Evolutionary conservation across 345 rosid species (phyloP).

Genomic region (Rhizophora apiculata): DNA sequence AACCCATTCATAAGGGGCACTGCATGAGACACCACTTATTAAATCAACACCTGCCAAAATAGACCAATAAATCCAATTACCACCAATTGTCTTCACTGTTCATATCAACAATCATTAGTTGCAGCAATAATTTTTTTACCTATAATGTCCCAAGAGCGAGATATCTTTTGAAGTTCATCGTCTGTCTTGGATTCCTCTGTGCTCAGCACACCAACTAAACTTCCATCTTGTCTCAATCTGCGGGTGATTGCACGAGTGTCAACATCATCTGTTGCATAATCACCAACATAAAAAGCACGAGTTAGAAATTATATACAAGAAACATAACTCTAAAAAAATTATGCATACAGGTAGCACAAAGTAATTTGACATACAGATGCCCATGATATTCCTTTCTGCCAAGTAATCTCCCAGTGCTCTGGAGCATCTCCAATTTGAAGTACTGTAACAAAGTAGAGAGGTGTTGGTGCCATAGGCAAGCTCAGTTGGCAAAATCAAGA

Average conservation of each 20-base stretch:
- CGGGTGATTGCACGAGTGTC: slow-evolving; percentile 97
- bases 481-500: neutral
- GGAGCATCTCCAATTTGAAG: slow-evolving; percentile 91
- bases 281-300: slow-evolving; percentile 9
- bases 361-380: slow-evolving; percentile 55
- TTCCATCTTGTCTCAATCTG: slow-evolving; percentile 91
- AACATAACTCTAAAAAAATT: neutral
- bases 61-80: slow-evolving; percentile 10
- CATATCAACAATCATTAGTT: neutral
- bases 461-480: neutral
- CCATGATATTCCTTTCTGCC: slow-evolving; percentile 89
- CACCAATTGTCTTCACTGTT: neutral
- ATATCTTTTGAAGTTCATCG: slow-evolving; percentile 74
- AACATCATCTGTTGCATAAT: slow-evolving; percentile 62
- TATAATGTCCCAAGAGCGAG: slow-evolving; percentile 90
- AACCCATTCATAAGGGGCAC: slow-evolving; percentile 77
- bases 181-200: slow-evolving; percentile 75
- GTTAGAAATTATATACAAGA: neutral
- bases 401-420: slow-evolving; percentile 76
- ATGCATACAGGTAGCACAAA: neutral
- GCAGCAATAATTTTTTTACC: slow-evolving; percentile 34
- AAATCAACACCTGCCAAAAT: slow-evolving; percentile 70
- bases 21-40: slow-evolving; percentile 78
- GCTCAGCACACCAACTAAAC: slow-evolving; percentile 90
- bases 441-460: slow-evolving; percentile 41